Evolutionary conservation across 2,329 filamentous ascomycete genomes (phyloP).

Genomic region (Phaeoacremonium minimum): DNA sequence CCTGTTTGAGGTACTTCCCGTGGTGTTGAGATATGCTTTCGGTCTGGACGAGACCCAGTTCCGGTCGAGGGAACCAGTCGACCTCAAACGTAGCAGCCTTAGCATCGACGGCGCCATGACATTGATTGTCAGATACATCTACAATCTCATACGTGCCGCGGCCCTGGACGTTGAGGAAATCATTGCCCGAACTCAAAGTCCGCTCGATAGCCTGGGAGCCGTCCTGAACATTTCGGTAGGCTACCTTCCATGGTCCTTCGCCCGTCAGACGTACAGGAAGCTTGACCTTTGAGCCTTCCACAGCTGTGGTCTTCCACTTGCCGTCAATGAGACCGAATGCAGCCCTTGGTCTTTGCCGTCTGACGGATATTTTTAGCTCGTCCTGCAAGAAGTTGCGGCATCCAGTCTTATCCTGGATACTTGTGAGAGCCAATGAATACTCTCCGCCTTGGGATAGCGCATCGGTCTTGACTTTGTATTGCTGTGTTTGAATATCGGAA

Average conservation of each 20-base stretch:
- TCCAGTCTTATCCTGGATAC: conserved; percentile 78
- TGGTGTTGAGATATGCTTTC: conserved; percentile 52
- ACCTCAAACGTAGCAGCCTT: conserved; percentile 73
- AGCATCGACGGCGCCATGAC: conserved; percentile 75
- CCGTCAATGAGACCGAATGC: conserved; percentile 84
- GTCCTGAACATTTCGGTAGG: conserved; percentile 65
- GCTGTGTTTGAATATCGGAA: conserved; percentile 56
- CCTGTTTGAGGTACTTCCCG: conserved; percentile 64
- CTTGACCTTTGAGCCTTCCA: conserved; percentile 70
- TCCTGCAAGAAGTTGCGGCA: conserved; percentile 86
- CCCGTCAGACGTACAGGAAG: conserved; percentile 84
- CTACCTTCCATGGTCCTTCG: conserved; percentile 77
- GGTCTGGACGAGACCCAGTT: conserved; percentile 63
- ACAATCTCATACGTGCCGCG: conserved; percentile 77
- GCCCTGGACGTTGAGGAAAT: conserved; percentile 59
- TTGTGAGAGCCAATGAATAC: conserved; percentile 81
- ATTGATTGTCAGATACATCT: conserved; percentile 73
- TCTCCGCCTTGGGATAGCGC: conserved; percentile 77
- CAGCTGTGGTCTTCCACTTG: conserved; percentile 66
- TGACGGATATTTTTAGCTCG: conserved; percentile 78
- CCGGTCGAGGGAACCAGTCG: conserved; percentile 79
- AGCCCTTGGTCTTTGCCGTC: conserved; percentile 81
- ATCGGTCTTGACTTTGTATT: conserved; percentile 71
- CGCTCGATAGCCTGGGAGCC: conserved; percentile 36
- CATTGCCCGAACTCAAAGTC: conserved; percentile 57